These are phyloP conservation scores for Tricladium varicosporioides DNA, from an alignment of 2,329 filamentous ascomycete species.

Conservation along the genomic window DNA sequence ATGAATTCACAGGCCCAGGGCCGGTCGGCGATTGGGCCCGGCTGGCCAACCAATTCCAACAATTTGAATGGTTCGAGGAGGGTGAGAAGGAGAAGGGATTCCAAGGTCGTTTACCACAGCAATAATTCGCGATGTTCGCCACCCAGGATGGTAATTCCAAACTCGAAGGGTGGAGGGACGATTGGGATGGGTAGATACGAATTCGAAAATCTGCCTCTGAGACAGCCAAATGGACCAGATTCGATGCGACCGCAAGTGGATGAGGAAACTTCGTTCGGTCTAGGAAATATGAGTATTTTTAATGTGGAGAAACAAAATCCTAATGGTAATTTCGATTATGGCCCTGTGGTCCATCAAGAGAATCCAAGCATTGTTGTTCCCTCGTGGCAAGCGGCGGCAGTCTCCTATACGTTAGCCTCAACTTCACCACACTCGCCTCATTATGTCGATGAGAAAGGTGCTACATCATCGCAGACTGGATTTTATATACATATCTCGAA, in stretches of 20 bases:
- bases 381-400: slow-evolving; percentile 16
- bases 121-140: slow-evolving; percentile 6
- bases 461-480: slow-evolving; percentile 15
- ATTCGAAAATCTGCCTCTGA: not conserved
- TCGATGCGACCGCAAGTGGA: not conserved
- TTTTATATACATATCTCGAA: slow-evolving; percentile 17
- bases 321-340: slow-evolving; percentile 4
- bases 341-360: slow-evolving; percentile 15
- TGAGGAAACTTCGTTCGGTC: not conserved
- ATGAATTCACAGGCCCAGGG: not conserved
- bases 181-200: not conserved
- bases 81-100: slow-evolving; percentile 19
- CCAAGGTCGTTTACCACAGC: slow-evolving; percentile 19
- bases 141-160: not conserved
- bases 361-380: slow-evolving; percentile 4
- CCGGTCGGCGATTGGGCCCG: not conserved
- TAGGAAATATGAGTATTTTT: slow-evolving; percentile 6
- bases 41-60: slow-evolving; percentile 2
- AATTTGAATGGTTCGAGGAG: slow-evolving; percentile 7
- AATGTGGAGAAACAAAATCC: slow-evolving; percentile 7
- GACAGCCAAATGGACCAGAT: not conserved
- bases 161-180: not conserved
- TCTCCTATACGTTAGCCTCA: slow-evolving; percentile 22
- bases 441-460: slow-evolving; percentile 14
- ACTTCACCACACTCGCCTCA: slow-evolving; percentile 17